Evolutionary conservation across 2,329 filamentous ascomycete genomes (phyloP).

Genomic region (Penicillium sclerotiorum): DNA sequence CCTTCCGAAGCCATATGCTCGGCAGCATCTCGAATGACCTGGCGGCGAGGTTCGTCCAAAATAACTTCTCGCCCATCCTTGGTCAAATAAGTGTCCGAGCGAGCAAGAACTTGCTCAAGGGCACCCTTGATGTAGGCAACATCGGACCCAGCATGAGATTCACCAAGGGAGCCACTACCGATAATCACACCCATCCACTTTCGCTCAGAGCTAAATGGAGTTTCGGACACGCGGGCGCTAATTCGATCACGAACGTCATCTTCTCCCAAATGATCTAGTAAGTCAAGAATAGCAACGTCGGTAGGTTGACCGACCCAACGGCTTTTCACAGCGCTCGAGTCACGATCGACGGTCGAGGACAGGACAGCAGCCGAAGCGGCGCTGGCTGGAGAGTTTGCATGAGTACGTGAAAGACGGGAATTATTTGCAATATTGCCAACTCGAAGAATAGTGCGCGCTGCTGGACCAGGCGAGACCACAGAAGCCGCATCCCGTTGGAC

Average conservation of each 20-base stretch:
- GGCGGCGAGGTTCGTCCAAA: slow-evolving; percentile 72
- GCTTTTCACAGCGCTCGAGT: slow-evolving; percentile 69
- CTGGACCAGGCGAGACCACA: slow-evolving; percentile 64
- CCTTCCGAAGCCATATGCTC: slow-evolving; percentile 87
- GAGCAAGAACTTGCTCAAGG: slow-evolving; percentile 79
- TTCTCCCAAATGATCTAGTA: slow-evolving; percentile 87
- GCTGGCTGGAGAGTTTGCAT: slow-evolving; percentile 70
- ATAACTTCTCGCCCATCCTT: slow-evolving; percentile 83
- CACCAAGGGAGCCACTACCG: slow-evolving; percentile 54
- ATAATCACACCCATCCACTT: slow-evolving; percentile 99
- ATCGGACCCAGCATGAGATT: slow-evolving; percentile 63
- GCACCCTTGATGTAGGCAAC: slow-evolving; percentile 96
- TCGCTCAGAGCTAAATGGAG: slow-evolving; percentile 92
- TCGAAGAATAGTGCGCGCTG: slow-evolving; percentile 77
- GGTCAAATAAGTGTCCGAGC: slow-evolving; percentile 89
- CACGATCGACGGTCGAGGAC: slow-evolving; percentile 73
- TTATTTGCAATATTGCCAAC: slow-evolving; percentile 98
- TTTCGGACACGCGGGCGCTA: slow-evolving; percentile 79
- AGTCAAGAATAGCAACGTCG: slow-evolving; percentile 93
- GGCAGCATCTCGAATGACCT: slow-evolving; percentile 76
- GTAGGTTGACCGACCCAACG: slow-evolving; percentile 97
- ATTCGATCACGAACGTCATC: slow-evolving; percentile 87
- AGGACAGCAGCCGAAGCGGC: slow-evolving; percentile 75
- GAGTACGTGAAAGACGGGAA: slow-evolving; percentile 73
- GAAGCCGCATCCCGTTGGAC: slow-evolving; percentile 57